These are phyloP conservation scores for Remersonia thermophila DNA, from an alignment of 2,329 filamentous ascomycete genomes.

Conservation along the genomic window DNA sequence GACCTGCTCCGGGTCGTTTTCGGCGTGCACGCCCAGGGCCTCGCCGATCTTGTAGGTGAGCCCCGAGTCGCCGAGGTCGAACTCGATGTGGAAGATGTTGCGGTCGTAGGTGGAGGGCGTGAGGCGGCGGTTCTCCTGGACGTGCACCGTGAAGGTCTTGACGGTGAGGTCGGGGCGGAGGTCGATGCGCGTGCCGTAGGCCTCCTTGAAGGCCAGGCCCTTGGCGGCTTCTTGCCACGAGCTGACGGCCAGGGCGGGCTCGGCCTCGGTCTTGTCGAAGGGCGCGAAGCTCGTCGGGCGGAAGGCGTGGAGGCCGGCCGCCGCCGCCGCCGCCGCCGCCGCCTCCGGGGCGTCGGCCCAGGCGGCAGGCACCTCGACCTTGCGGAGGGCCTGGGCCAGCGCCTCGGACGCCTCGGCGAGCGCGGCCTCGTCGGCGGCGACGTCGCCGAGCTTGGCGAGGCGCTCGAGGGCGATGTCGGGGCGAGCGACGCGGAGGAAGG, in stretches of 20 bases:
- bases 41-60: constrained; percentile 96
- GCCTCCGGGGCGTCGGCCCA: constrained; percentile 60
- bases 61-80: constrained; percentile 82
- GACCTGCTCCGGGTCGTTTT: constrained; percentile 75
- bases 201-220: constrained; percentile 87
- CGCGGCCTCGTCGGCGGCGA: constrained; percentile 38
- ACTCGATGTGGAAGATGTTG: constrained; percentile 99
- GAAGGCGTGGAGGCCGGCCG: constrained; percentile 55
- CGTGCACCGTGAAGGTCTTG: constrained; percentile 76
- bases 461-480: constrained; percentile 51
- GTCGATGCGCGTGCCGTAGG: constrained; percentile 59
- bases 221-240: constrained; percentile 80
- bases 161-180: constrained; percentile 78
- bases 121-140: constrained; percentile 90
- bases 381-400: constrained; percentile 56
- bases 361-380: constrained; percentile 62
- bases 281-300: constrained; percentile 70
- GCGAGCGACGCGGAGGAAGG: constrained; percentile 69
- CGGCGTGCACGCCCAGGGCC: constrained; percentile 88
- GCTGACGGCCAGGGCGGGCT: constrained; percentile 52
- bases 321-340: constrained; percentile 51
- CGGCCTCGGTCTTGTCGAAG: constrained; percentile 64
- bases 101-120: constrained; percentile 84
- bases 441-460: constrained; percentile 50
- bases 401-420: constrained; percentile 50